phyloP scores from a whole-genome alignment of 306 rosid species.

The Gillenia trifoliata region DNA sequence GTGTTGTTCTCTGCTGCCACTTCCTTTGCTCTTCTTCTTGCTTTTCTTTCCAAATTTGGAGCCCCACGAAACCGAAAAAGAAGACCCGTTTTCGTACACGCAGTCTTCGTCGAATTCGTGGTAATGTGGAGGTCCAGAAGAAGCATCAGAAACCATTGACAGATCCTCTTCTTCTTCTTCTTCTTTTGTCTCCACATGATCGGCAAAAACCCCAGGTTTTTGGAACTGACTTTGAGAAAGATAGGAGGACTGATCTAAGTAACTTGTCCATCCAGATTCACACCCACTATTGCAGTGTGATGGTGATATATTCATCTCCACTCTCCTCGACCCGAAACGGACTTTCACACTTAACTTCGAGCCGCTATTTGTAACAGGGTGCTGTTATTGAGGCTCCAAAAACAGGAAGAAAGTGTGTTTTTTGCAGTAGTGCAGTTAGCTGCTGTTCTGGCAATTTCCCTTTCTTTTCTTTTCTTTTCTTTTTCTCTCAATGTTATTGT shows the following conservation, averaged over 20 bases:
- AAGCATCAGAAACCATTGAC: slow-evolving; percentile 92
- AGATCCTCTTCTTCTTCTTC: slow-evolving; percentile 52
- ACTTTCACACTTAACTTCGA: not conserved
- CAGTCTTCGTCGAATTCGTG: slow-evolving; percentile 35
- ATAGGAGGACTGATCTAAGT: slow-evolving; percentile 70
- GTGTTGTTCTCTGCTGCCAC: slow-evolving; percentile 37
- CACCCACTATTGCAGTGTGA: slow-evolving; percentile 57
- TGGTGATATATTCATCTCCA: slow-evolving; percentile 53
- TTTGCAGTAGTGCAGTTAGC: slow-evolving; percentile 2
- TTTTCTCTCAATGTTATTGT: slow-evolving; percentile 14
- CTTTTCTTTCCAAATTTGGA: slow-evolving; percentile 20
- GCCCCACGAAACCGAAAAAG: slow-evolving; percentile 22
- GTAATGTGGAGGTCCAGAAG: slow-evolving; percentile 82
- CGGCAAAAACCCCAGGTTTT: slow-evolving; percentile 13
- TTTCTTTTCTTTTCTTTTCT: slow-evolving; percentile 10
- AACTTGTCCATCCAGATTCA: slow-evolving; percentile 95
- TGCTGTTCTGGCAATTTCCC: slow-evolving; percentile 14
- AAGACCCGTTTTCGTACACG: slow-evolving; percentile 31
- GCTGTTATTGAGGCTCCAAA: not conserved
- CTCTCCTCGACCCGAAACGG: not conserved
- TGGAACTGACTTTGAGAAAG: slow-evolving; percentile 37
- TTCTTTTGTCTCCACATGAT: slow-evolving; percentile 15
- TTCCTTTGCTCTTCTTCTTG: slow-evolving; percentile 39
- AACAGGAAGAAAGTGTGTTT: not conserved
- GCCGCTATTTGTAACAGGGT: not conserved